These are phyloP conservation scores for Fagopyrum tataricum DNA, from an alignment of 148 eudicot genomes.

Conservation along the genomic window DNA sequence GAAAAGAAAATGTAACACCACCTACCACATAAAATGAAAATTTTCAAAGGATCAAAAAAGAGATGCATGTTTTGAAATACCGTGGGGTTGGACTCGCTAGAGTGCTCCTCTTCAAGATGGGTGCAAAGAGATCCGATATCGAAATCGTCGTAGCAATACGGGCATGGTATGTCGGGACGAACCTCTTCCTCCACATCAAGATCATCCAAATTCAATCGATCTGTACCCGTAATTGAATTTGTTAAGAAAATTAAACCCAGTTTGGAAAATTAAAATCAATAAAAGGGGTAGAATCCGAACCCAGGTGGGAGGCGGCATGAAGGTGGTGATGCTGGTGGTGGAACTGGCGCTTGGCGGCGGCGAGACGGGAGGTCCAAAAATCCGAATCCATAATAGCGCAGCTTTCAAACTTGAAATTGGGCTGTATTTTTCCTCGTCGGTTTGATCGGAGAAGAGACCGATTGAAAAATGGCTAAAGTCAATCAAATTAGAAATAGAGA, in stretches of 20 bases:
- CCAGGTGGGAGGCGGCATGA: conserved; percentile 42
- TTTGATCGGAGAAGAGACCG: not conserved
- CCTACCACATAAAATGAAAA: too few species aligned
- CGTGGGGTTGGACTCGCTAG: conserved; percentile 62
- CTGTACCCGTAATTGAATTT: conserved; percentile 30
- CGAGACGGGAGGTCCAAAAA: conserved; percentile 77
- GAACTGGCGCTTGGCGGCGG: conserved; percentile 77
- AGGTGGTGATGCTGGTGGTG: conserved; percentile 42
- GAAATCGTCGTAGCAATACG: conserved; percentile 82
- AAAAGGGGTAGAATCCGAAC: conserved; percentile 24
- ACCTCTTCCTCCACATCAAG: conserved; percentile 74
- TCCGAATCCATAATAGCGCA: conserved; percentile 59
- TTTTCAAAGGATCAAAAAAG: too few species aligned
- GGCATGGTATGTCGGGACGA: conserved; percentile 75
- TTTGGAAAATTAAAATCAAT: conserved; percentile 12
- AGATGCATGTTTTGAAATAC: conserved; percentile 17
- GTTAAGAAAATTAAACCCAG: not conserved
- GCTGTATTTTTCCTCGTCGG: not conserved
- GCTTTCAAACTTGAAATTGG: not conserved
- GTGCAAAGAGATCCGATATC: conserved; percentile 71
- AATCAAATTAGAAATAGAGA: not conserved
- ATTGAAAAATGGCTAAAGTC: not conserved
- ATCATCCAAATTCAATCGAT: conserved; percentile 74
- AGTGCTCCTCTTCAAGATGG: conserved; percentile 86
- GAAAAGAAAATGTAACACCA: too few species aligned